Conservation (phyloP, 2,329 filamentous ascomycete genomes). For the Teratosphaeria nubilosa region DNA sequence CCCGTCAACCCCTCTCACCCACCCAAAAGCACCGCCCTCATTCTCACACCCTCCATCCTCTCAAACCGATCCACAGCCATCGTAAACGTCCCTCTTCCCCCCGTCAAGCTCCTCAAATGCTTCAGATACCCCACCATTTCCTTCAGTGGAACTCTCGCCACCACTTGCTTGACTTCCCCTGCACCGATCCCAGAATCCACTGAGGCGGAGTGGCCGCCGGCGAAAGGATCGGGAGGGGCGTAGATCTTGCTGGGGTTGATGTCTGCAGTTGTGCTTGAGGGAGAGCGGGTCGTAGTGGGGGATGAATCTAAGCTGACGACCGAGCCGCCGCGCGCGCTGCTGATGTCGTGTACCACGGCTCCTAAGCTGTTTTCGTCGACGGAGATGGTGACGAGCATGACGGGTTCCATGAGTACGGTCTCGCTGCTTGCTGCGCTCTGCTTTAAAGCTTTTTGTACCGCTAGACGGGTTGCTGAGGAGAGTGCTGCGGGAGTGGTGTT, state of each 20-base stretch:
- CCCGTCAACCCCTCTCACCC: too few relatives aligned
- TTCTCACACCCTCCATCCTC: constrained; percentile 51
- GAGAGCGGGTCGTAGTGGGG: constrained; percentile 19
- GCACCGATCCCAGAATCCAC: constrained; percentile 12
- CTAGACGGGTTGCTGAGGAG: constrained; percentile 57
- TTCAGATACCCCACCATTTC: constrained; percentile 95
- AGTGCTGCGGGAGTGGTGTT: constrained; percentile 58
- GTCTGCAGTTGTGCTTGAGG: constrained; percentile 18
- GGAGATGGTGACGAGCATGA: constrained; percentile 81
- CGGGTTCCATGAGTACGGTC: constrained; percentile 74
- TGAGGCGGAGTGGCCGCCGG: constrained; percentile 9
- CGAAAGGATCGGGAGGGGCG: constrained; percentile 77
- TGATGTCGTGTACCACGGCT: constrained; percentile 71
- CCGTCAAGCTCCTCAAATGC: constrained; percentile 78
- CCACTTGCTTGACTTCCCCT: constrained; percentile 48
- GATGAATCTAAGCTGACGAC: constrained; percentile 53
- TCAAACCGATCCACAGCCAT: constrained; percentile 67
- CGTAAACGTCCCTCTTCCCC: constrained; percentile 67
- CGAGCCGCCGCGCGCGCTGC: constrained; percentile 61
- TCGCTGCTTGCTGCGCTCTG: constrained; percentile 42
- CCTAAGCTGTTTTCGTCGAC: constrained; percentile 76
- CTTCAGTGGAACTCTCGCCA: constrained; percentile 81
- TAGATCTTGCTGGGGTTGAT: constrained; percentile 73
- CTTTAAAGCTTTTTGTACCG: constrained; percentile 60
- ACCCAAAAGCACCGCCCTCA: constrained; percentile 38